Evolutionary conservation across 2,329 filamentous ascomycete species (phyloP).

Genomic region (Neopestalotiopsis clavispora): DNA sequence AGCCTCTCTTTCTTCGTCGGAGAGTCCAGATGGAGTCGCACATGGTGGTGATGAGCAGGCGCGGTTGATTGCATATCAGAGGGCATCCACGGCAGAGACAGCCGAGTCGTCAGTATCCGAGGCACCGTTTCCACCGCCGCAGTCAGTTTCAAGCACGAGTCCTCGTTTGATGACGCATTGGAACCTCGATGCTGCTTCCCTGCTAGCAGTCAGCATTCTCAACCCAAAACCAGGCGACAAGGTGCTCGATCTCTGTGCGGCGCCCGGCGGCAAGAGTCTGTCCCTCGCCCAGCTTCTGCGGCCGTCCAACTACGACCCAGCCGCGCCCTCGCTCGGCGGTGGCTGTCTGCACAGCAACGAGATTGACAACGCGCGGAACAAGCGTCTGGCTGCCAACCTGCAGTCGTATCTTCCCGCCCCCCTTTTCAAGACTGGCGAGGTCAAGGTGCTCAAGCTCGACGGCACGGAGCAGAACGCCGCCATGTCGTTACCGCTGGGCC

Average conservation of each 20-base stretch:
- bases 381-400: constrained; percentile 34
- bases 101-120: constrained; percentile 17
- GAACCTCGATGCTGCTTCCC: constrained; percentile 36
- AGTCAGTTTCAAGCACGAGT: constrained; percentile 19
- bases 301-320: constrained; percentile 20
- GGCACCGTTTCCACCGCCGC: constrained; percentile 30
- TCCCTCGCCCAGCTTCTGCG: constrained; percentile 37
- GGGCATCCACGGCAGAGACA: constrained; percentile 18
- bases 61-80: constrained; percentile 26
- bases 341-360: constrained; percentile 44
- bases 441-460: constrained; percentile 31
- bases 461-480: constrained; percentile 30
- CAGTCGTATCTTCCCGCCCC: constrained; percentile 29
- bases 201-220: constrained; percentile 37
- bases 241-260: constrained; percentile 45
- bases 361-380: constrained; percentile 35
- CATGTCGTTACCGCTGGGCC: constrained; percentile 32
- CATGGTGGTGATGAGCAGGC: neutral
- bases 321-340: constrained; percentile 25
- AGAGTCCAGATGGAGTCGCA: too few relatives aligned
- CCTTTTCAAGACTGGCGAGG: constrained; percentile 27
- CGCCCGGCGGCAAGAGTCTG: constrained; percentile 40
- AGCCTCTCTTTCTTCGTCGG: too few relatives aligned
- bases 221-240: constrained; percentile 39
- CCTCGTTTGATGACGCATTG: constrained; percentile 32